Percentiles rank a stretch among this genome's conserved stretches.
Evolutionary conservation across 139 green algal species (phyloP).

Genomic region (Micractinium conductrix): DNA sequence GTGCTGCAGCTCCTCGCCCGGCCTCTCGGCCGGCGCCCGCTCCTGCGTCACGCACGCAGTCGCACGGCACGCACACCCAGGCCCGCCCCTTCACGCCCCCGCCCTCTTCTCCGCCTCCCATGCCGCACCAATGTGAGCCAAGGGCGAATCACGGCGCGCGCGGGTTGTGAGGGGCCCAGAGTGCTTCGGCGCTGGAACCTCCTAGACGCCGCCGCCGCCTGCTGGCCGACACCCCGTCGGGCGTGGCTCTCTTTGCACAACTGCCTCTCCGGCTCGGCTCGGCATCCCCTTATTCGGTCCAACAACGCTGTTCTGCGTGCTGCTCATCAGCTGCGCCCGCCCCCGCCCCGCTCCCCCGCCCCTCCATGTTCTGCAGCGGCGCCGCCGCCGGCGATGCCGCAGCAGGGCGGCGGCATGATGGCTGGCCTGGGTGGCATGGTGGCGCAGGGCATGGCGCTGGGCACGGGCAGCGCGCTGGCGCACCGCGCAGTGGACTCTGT

Average conservation of each 20-base stretch:
- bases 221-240: neutral
- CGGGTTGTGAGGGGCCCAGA: neutral
- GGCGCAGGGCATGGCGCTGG: slow-evolving; percentile 77
- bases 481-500: slow-evolving; percentile 85
- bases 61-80: neutral
- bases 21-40: neutral
- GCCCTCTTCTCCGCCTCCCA: slow-evolving; percentile 6
- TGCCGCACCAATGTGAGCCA: slow-evolving; percentile 27
- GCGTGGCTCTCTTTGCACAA: neutral
- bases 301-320: no score
- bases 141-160: no score
- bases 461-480: slow-evolving; percentile 83
- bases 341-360: neutral
- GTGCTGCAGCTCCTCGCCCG: slow-evolving; percentile 15
- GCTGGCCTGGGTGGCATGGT: slow-evolving; percentile 83
- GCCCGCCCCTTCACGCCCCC: neutral
- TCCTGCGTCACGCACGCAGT: neutral
- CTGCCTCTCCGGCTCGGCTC: neutral
- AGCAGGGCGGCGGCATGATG: slow-evolving; percentile 79
- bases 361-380: slow-evolving; percentile 13
- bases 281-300: no score
- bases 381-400: slow-evolving; percentile 46
- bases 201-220: neutral
- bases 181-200: neutral
- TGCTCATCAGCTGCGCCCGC: no score